A percentile compares a stretch with the other conserved stretches of the same genome.
These are phyloP conservation scores for Xylariaceae sp. DNA, from an alignment of 2,329 filamentous ascomycete species.

Conservation along the genomic window DNA sequence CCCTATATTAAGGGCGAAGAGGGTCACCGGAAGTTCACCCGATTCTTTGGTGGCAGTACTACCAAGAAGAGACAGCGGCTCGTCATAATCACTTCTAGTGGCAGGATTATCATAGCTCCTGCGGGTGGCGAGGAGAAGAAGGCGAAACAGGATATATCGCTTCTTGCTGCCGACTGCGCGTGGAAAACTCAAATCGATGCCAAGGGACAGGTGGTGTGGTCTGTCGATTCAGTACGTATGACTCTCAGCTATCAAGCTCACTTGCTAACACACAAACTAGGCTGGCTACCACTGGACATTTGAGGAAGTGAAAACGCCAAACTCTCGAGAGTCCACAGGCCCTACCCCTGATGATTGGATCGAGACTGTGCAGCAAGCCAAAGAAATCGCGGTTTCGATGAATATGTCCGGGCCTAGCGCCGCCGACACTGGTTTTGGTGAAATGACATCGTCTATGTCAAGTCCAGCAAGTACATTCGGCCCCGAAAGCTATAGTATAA, in stretches of 20 bases:
- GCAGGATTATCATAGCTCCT: slow-evolving; percentile 81
- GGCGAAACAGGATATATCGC: slow-evolving; percentile 84
- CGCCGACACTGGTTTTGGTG: slow-evolving; percentile 60
- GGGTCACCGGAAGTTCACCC: slow-evolving; percentile 79
- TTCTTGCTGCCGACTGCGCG: slow-evolving; percentile 66
- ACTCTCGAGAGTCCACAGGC: slow-evolving; percentile 50
- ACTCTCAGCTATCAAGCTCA: slow-evolving; percentile 6
- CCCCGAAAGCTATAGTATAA: slow-evolving; percentile 43
- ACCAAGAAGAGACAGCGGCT: slow-evolving; percentile 89
- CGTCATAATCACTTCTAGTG: slow-evolving; percentile 91
- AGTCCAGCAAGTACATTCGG: slow-evolving; percentile 72
- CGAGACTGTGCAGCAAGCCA: slow-evolving; percentile 78
- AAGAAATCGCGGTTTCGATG: slow-evolving; percentile 75
- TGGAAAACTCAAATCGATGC: slow-evolving; percentile 77
- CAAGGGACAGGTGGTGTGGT: slow-evolving; percentile 86
- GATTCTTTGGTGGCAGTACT: slow-evolving; percentile 87
- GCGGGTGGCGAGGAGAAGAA: slow-evolving; percentile 95
- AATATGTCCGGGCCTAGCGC: slow-evolving; percentile 61
- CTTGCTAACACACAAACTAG: slow-evolving; percentile 41
- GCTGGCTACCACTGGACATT: slow-evolving; percentile 87
- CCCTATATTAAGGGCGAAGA: slow-evolving; percentile 67
- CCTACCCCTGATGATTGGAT: slow-evolving; percentile 84
- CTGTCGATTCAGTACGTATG: slow-evolving; percentile 80
- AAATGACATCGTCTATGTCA: slow-evolving; percentile 65
- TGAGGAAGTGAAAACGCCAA: slow-evolving; percentile 77